These are phyloP conservation scores for Lachancea sp. DNA, from an alignment of 805 yeast species.

Conservation along the genomic window DNA sequence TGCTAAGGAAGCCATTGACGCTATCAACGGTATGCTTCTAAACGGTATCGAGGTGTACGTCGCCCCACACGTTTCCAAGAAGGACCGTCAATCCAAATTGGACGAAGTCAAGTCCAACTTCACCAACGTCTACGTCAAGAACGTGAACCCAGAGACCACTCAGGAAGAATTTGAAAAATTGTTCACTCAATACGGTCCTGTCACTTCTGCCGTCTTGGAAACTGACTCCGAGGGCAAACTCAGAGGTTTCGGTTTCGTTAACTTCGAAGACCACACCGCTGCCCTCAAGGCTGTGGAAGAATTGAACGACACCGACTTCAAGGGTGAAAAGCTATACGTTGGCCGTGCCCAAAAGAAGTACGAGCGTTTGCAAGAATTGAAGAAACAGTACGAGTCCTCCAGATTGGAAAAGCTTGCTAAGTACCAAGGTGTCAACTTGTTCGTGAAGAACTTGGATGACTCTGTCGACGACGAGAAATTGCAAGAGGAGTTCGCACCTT, in stretches of 20 bases:
- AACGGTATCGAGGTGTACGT: slow-evolving; percentile 94
- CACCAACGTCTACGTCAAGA: slow-evolving; percentile 95
- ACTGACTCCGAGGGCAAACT: slow-evolving; percentile 81
- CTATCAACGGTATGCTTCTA: slow-evolving; percentile 96
- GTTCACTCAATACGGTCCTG: slow-evolving; percentile 66
- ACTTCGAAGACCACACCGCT: slow-evolving; percentile 78
- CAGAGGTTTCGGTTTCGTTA: slow-evolving; percentile 93
- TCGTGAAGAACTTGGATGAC: slow-evolving; percentile 94
- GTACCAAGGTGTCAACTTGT: slow-evolving; percentile 96
- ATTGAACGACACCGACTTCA: slow-evolving; percentile 79
- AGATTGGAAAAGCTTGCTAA: slow-evolving; percentile 87
- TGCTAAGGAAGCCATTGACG: slow-evolving; percentile 91
- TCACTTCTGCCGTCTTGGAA: slow-evolving; percentile 79
- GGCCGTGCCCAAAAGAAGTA: slow-evolving; percentile 99
- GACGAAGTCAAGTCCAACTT: slow-evolving; percentile 86
- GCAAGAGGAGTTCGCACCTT: slow-evolving; percentile 85
- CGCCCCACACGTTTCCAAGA: slow-evolving; percentile 86
- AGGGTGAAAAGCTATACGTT: slow-evolving; percentile 82
- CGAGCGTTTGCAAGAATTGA: slow-evolving; percentile 94
- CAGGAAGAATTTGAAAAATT: slow-evolving; percentile 66
- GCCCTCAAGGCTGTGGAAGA: slow-evolving; percentile 90
- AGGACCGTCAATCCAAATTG: slow-evolving; percentile 89
- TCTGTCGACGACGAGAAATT: slow-evolving; percentile 84
- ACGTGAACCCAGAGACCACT: slow-evolving; percentile 65
- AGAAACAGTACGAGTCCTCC: slow-evolving; percentile 87